Evolutionary conservation across 768 basidiomycete species (phyloP).

Genomic region (Naganishia vaughanmartiniae): DNA sequence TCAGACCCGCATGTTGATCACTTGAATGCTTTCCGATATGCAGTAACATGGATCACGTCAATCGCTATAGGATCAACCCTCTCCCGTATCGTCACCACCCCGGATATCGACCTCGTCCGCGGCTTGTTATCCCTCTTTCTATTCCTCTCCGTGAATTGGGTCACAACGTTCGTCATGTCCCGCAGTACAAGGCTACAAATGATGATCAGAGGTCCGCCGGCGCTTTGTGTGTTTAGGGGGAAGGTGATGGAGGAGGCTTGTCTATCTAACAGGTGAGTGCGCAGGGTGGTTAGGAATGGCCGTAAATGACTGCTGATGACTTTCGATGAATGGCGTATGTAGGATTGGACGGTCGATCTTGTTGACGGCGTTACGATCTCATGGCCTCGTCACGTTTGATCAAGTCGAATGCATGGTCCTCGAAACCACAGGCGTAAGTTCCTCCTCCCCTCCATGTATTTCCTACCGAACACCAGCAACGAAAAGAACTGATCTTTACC

Average conservation of each 20-base stretch:
- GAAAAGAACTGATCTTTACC: no score
- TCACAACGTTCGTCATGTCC: neutral
- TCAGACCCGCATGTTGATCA: no score
- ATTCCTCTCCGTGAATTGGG: neutral
- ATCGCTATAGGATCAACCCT: neutral
- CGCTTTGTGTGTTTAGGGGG: slow-evolving; percentile 6
- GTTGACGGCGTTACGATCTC: neutral
- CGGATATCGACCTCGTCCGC: slow-evolving; percentile 7
- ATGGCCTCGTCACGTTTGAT: slow-evolving; percentile 8
- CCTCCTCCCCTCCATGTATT: no score
- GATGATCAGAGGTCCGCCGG: neutral
- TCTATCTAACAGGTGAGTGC: neutral
- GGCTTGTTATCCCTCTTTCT: neutral
- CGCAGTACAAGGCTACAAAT: neutral
- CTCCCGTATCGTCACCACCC: neutral
- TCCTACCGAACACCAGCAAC: neutral
- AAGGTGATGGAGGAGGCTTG: neutral
- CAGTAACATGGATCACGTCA: slow-evolving; percentile 6
- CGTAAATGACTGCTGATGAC: neutral
- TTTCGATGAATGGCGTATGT: neutral
- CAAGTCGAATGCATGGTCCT: slow-evolving; percentile 21
- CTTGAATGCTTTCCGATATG: neutral
- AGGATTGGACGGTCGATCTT: slow-evolving; percentile 1
- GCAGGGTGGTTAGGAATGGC: neutral
- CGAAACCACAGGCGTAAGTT: slow-evolving; percentile 12